Conservation (phyloP, 2,329 filamentous ascomycete species). For the Mycocentrospora acerina region DNA sequence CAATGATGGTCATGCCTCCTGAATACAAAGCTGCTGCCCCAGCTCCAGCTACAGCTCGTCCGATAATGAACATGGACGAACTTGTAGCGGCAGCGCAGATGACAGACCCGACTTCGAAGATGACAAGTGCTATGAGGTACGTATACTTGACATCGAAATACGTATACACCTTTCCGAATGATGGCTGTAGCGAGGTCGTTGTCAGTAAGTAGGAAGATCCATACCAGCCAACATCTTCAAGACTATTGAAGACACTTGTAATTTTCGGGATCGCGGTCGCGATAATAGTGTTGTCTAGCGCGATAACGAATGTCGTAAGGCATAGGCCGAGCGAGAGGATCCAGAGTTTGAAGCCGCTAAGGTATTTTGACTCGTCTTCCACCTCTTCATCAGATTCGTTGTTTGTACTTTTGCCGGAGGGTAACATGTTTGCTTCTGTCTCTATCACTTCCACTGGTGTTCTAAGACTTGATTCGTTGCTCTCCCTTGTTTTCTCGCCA, state of each 20-base stretch:
- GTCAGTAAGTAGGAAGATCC: slow-evolving; percentile 49
- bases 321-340: slow-evolving; percentile 39
- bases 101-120: slow-evolving; percentile 54
- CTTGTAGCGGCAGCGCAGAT: slow-evolving; percentile 55
- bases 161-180: slow-evolving; percentile 60
- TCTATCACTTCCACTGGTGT: slow-evolving; percentile 2
- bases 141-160: slow-evolving; percentile 57
- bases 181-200: slow-evolving; percentile 47
- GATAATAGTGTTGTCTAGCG: slow-evolving; percentile 45
- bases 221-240: slow-evolving; percentile 48
- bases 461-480: background rate
- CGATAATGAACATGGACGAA: slow-evolving; percentile 57
- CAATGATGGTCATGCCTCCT: slow-evolving; percentile 54
- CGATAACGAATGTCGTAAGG: slow-evolving; percentile 40
- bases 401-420: background rate
- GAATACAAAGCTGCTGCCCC: slow-evolving; percentile 56
- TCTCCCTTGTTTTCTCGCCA: background rate
- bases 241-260: slow-evolving; percentile 44
- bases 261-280: slow-evolving; percentile 45
- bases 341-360: slow-evolving; percentile 34
- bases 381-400: slow-evolving; percentile 12
- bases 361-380: slow-evolving; percentile 42
- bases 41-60: slow-evolving; percentile 56
- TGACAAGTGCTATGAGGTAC: slow-evolving; percentile 52
- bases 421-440: background rate